phyloP scores from a whole-genome alignment of 768 basidiomycete species.

The Suillus clintonianus region DNA sequence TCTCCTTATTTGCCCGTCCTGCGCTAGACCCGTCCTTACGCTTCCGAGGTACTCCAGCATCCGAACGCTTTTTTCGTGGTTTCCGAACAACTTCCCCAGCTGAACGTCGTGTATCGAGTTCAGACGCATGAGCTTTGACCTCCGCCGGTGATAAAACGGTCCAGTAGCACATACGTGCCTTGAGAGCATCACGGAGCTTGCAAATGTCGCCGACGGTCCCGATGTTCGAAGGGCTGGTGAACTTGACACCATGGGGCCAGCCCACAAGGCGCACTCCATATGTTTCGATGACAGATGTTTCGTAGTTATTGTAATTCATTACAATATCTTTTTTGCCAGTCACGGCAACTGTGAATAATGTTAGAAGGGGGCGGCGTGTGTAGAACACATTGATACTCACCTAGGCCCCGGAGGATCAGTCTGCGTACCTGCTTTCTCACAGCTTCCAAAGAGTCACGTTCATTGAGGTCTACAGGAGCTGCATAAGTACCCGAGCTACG shows the following conservation, averaged over 20 bases:
- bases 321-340: neutral
- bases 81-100: neutral
- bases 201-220: conserved; percentile 3
- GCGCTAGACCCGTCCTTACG: neutral
- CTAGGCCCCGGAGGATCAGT: conserved; percentile 8
- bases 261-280: no score
- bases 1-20: neutral
- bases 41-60: no score
- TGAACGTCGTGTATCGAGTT: neutral
- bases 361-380: neutral
- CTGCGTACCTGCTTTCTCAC: conserved; percentile 2
- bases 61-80: neutral
- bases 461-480: neutral
- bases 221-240: conserved; percentile 9
- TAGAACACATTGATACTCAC: conserved; percentile 8
- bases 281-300: conserved; percentile 10
- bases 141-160: neutral
- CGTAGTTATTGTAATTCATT: conserved; percentile 20
- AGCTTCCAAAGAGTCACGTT: conserved; percentile 1
- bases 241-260: conserved; percentile 11
- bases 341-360: conserved; percentile 2
- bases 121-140: neutral
- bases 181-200: conserved; percentile 9
- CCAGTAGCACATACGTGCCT: conserved; percentile 4
- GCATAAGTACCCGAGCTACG: neutral